Base-by-base conservation (phyloP, 2,329 filamentous ascomycete species). In the Aureobasidium sp. region DNA sequence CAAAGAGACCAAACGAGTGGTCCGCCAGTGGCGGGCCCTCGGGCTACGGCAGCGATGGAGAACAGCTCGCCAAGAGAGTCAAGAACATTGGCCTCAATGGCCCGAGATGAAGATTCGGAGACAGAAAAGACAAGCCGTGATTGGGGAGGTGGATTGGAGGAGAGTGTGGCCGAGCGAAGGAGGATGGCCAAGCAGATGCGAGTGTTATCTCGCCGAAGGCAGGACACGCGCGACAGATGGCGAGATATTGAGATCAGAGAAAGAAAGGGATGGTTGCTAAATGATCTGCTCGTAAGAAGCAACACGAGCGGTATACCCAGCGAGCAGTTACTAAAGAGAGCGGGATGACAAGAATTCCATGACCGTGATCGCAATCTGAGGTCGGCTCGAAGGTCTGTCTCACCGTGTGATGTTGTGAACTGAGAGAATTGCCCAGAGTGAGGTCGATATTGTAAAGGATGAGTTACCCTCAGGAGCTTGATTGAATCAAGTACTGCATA, bases 1-100 rank as follows among this genome's bases (percentile, higher is more conserved):
- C 87, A 77, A 74, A 74, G 67, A 66, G 72, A 31, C 57, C 9
- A 25, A 60, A 51, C 36, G 57, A 44, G 56, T 48, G 56, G 56
- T 48, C 56, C 20, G 29, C 22, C 29, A 49, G 22, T 25, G 29
- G 45, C 34, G 45, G 25, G n/a, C 25, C 37, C 39, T 57, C 39
- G 4, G 47, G 57, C 48, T 59, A 64, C 44, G 67, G 69, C n/a
- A 66, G 66, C 37, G 65, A 65, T 22, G 59, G 47, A 22, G 61
- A 60, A 11, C 63, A 63, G 15, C 61, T 74, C 64, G 64, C 67
- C 17, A 74, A 74, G 65, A 67, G 68, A 55, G 68, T 73, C 20
- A 62, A 58, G 49, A 61, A 63, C 20, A 67, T 68, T 31, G 63
- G 63, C 6, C 61, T 68, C 27, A 51, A 47, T 27, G 51, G 47